phyloP scores from a whole-genome alignment of 129 eudicot genomes.

The Pittosporum tobira region DNA sequence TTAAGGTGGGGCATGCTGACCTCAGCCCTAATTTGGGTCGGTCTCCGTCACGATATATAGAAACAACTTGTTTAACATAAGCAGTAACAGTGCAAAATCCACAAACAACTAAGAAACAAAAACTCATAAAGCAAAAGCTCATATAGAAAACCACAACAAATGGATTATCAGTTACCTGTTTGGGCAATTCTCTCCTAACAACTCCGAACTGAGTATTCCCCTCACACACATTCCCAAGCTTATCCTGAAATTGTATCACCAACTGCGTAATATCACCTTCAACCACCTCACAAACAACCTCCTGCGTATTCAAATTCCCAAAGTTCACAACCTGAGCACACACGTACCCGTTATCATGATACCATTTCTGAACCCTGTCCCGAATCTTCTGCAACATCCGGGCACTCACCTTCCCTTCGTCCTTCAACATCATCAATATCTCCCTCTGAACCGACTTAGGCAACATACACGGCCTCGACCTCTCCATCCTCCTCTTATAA shows the following conservation, averaged over 20 bases:
- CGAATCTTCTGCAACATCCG: constrained; percentile 66
- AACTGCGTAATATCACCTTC: constrained; percentile 82
- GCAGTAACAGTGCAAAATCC: too few relatives aligned
- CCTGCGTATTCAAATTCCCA: constrained; percentile 70
- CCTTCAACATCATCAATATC: constrained; percentile 39
- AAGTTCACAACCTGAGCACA: constrained; percentile 82
- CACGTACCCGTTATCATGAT: constrained; percentile 73
- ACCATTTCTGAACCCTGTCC: constrained; percentile 76
- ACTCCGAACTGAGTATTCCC: constrained; percentile 63
- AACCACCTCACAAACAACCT: constrained; percentile 83
- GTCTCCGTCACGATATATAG: too few relatives aligned
- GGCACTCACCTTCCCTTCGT: constrained; percentile 54
- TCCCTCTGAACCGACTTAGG: constrained; percentile 42
- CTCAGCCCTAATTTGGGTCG: too few relatives aligned
- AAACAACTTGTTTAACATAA: too few relatives aligned
- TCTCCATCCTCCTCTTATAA: constrained; percentile 54
- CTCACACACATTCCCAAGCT: constrained; percentile 74
- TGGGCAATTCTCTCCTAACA: constrained; percentile 64
- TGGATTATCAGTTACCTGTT: too few relatives aligned
- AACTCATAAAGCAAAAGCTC: too few relatives aligned
- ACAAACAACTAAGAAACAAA: too few relatives aligned
- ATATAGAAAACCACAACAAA: too few relatives aligned
- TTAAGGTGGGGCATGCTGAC: too few relatives aligned
- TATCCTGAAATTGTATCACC: constrained; percentile 72
- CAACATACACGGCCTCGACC: constrained; percentile 67